Evolutionary conservation across 495 filamentous ascomycete species (phyloP), one percentile per base, ranked within the genome.

Genomic region (Lasiosphaeriaceae sp.): DNA sequence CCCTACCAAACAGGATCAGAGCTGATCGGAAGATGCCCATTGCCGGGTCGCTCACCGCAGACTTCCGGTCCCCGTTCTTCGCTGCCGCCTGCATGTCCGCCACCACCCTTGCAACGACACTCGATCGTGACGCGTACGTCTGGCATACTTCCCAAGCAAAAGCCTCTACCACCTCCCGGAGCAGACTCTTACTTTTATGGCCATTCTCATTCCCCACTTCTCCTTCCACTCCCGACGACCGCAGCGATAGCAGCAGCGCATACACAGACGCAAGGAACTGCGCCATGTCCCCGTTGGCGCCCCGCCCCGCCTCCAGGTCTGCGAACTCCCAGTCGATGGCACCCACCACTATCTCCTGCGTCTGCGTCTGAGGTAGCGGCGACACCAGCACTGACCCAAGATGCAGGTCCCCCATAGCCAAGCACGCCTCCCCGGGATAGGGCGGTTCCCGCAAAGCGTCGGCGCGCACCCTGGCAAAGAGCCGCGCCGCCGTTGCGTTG

Each of bases 281-380:
- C 12, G 46, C 46, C 46, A 48, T 48, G 46, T 48, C 46, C n/a
- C 46, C 46, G 23, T 48, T 48, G 7, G 22, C 46, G 20, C 46
- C 46, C 20, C 46, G 46, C 19, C 46, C 46, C n/a, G 14, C 21
- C 20, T 24, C 11, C 7, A 23, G 12, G 2, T 1, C 21, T 11
- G 46, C 23, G 17, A 48, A 29, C 22, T 48, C 46, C 46, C 46
- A 48, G 46, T 48, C 46, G 46, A 48, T 48, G 20, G 23, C 46
- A 6, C 11, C 46, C 7, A 48, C 46, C 5, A 20, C 5, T n/a
- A 48, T n/a, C 46, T 23, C 22, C 3, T 11, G 8, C 20, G 8
- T 9, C 20, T 7, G 12, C 20, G 11, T 24, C 3, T 29, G 11
- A 16, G 11, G 20, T 14, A 17, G 46, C 5, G 20, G 21, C 8